phyloP scores from a whole-genome alignment of 1,284 basidiomycete genomes.

The Ustilago hordei region DNA sequence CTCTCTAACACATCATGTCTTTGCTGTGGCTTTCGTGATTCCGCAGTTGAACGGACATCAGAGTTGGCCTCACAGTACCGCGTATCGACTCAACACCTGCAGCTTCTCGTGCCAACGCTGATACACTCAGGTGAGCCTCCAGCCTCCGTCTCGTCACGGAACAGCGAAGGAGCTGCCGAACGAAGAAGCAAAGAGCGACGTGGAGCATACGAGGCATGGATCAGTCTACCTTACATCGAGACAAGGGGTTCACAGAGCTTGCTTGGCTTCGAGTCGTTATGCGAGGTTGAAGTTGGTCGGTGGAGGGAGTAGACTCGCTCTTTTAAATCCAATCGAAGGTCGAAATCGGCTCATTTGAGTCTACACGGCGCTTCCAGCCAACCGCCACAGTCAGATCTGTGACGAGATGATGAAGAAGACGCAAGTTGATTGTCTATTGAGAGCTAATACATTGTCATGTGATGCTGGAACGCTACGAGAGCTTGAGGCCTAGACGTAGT shows the following conservation, averaged over 20 bases:
- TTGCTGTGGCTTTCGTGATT: not conserved
- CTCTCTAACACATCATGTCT: not conserved
- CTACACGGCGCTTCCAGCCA: not conserved
- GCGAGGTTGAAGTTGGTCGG: constrained; percentile 61
- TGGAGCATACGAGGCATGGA: constrained; percentile 46
- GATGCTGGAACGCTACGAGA: constrained; percentile 6
- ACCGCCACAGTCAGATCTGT: not conserved
- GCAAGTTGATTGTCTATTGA: constrained; percentile 25
- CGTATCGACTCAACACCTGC: constrained; percentile 42
- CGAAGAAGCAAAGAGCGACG: constrained; percentile 27
- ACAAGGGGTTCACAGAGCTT: constrained; percentile 48
- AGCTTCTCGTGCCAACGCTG: constrained; percentile 36
- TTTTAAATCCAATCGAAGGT: too few species aligned
- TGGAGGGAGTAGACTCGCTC: constrained; percentile 38
- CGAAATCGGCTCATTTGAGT: not conserved
- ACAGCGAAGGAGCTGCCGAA: constrained; percentile 14
- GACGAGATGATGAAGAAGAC: not conserved
- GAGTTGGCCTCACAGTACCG: constrained; percentile 41
- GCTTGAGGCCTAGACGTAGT: constrained; percentile 19
- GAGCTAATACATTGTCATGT: not conserved
- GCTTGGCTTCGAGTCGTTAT: constrained; percentile 55
- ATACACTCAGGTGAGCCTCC: constrained; percentile 38
- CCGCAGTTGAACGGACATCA: constrained; percentile 23
- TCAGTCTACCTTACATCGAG: constrained; percentile 53
- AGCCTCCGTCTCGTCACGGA: constrained; percentile 1